Conservation (phyloP, 495 filamentous ascomycete genomes). For the Neurospora intermedia region DNA sequence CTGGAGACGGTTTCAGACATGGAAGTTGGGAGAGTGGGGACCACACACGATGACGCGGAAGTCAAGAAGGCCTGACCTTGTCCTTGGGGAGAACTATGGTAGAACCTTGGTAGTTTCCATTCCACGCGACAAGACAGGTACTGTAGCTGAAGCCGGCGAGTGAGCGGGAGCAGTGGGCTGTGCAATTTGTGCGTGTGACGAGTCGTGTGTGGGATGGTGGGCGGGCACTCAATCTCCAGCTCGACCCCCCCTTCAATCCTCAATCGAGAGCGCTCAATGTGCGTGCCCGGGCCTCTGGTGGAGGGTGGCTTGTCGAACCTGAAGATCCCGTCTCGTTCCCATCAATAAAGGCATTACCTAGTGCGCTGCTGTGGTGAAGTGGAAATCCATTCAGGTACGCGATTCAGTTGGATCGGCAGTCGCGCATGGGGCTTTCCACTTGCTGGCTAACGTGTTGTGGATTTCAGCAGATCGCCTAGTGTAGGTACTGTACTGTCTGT, state of each 20-base stretch:
- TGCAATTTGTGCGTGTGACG: background rate
- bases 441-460: background rate
- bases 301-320: background rate
- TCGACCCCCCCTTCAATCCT: background rate
- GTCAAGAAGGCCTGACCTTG: background rate
- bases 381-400: background rate
- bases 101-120: background rate
- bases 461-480: background rate
- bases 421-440: background rate
- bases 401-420: background rate
- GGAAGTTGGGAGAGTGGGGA: background rate
- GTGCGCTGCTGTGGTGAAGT: background rate
- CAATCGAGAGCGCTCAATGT: background rate
- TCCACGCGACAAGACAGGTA: background rate
- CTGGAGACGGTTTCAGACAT: background rate
- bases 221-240: background rate
- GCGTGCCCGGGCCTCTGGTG: background rate
- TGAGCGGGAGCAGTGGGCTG: background rate
- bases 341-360: background rate
- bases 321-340: background rate
- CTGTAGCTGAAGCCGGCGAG: background rate
- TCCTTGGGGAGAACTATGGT: background rate
- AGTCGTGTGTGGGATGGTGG: background rate
- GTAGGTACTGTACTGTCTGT: too few relatives aligned
- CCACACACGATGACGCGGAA: background rate